Base-by-base conservation (phyloP, 2,329 filamentous ascomycete species). In the Xylariaceae sp. region DNA sequence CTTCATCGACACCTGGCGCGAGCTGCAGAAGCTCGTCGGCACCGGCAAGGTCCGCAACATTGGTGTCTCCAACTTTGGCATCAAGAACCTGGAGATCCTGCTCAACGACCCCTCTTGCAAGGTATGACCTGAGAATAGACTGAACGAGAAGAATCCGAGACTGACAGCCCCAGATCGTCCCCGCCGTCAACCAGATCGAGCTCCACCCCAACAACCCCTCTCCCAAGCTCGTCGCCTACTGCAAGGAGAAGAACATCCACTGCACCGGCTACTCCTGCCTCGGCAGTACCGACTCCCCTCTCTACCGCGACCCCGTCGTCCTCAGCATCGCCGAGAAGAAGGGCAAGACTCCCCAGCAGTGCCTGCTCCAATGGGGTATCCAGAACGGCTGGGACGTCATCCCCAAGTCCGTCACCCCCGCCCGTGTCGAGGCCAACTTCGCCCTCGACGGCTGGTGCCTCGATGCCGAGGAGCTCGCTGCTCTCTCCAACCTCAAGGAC, bases 61-160 rank as follows among this genome's bases (percentile, higher is more conserved):
- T 72, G 90, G 90, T 68, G 88, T 94, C 59, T 91, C 88, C 74
- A 95, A 95, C 81, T 94, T 95, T 73, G 88, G 82, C 64, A 90
- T 92, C 73, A 84, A 79, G 74, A 89, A 94, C 75, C 78, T 94
- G 44, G 88, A 93, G 80, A 89, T 84, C 73, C 81, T 94, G 60
- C 79, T 94, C 62, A 84, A 81, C 66, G 82, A 88, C 67, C 80
- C 83, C 9, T 80, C 78, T 64, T 83, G 79, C 76, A 86, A 86
- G 76, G 85, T 83, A 69, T 56, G 73, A 60, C 37, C 37, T 57
- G 8, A 34, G 8, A 23, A 9, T 13, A 3, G 2, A 4, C 17
- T 18, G 23, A 13, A 30, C 2, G 17, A 13, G 50, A 15, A 4
- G 17, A 23, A 42, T 18, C 34, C 35, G 48, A 55, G 11, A 18